Conservation (phyloP, 345 rosid genomes). For the Populus euphratica region DNA sequence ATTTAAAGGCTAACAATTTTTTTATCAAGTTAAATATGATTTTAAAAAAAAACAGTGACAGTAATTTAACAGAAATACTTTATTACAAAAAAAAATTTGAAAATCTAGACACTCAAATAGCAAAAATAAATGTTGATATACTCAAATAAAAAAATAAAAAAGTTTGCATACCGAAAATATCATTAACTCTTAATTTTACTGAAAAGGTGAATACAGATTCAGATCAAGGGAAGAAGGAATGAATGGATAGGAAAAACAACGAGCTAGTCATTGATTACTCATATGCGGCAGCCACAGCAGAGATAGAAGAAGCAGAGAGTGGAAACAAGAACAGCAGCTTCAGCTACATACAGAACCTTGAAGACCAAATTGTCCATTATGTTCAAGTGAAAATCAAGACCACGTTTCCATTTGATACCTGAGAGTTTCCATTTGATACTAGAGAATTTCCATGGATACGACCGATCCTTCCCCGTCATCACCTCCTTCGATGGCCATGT, state of each 20-base stretch:
- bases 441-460: conserved; percentile 15
- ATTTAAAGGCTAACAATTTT: too few species aligned
- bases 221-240: not conserved
- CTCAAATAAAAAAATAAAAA: too few species aligned
- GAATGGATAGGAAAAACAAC: not conserved
- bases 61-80: too few species aligned
- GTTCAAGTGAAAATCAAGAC: conserved; percentile 5
- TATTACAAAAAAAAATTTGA: too few species aligned
- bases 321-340: conserved; percentile 58
- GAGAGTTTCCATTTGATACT: conserved; percentile 15
- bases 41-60: too few species aligned
- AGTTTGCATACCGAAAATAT: too few species aligned
- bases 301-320: conserved; percentile 73
- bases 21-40: too few species aligned
- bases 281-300: conserved; percentile 69
- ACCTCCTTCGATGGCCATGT: conserved; percentile 9
- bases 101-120: too few species aligned
- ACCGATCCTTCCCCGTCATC: not conserved
- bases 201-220: not conserved
- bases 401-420: conserved; percentile 8
- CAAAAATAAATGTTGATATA: too few species aligned
- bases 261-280: not conserved
- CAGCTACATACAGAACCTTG: conserved; percentile 51
- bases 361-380: conserved; percentile 46
- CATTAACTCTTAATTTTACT: too few species aligned